These are phyloP conservation scores for Fraxinus pennsylvanica DNA, from an alignment of 257 asterid species.

Conservation along the genomic window DNA sequence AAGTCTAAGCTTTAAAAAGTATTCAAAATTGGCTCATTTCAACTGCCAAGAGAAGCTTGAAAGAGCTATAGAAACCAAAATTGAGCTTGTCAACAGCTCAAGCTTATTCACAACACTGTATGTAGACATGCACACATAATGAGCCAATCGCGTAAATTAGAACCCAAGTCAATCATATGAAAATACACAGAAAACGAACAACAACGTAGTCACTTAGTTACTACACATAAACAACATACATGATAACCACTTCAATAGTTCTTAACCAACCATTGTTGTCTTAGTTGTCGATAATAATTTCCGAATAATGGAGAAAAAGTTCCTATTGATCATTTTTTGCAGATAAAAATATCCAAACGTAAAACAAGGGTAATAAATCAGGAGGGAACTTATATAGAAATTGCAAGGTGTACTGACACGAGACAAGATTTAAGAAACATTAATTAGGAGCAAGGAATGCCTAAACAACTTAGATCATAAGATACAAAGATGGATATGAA, in stretches of 20 bases:
- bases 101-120: not conserved
- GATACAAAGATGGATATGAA: too few relatives aligned
- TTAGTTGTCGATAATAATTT: not conserved
- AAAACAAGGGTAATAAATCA: not conserved
- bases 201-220: not conserved
- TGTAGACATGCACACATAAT: not conserved
- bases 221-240: not conserved
- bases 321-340: not conserved
- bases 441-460: not conserved
- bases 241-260: not conserved
- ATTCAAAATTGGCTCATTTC: not conserved
- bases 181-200: too few relatives aligned
- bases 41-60: not conserved
- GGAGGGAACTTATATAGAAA: not conserved
- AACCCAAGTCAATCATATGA: not conserved
- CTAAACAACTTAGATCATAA: not conserved
- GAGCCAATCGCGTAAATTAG: not conserved
- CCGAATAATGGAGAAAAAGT: too few relatives aligned
- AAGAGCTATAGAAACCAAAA: not conserved
- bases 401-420: not conserved
- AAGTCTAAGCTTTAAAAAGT: not conserved
- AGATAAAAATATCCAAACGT: too few relatives aligned
- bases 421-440: not conserved
- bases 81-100: not conserved
- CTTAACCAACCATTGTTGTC: not conserved